Evolutionary conservation across 176 grass and related monocot species (phyloP), one percentile per base, ranked within the genome.

Genomic region (Triticum dicoccoides): DNA sequence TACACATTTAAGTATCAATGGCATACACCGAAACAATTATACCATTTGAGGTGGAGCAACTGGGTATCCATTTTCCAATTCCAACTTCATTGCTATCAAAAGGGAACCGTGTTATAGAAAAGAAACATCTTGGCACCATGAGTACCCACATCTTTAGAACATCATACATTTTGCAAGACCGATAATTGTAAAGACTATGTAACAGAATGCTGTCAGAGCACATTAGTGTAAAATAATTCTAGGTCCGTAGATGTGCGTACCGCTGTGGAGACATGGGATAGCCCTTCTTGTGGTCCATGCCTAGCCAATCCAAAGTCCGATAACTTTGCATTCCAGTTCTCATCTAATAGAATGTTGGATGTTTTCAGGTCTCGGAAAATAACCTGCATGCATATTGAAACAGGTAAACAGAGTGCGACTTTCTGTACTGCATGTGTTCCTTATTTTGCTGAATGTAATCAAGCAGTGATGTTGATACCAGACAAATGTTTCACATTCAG

Each of bases 231-330:
- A 82, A 67, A 69, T 30, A 25, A 73, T 4, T 76, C 15, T 52
- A 20, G 1, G 21, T n/a, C 6, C 30, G 12, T 72, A 61, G 56
- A 38, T 34, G 11, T 83, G 33, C 90, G 61, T 91, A 99, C 97
- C 77, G 94, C 97, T 80, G 97, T 99, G 70, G 97, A 96, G 63
- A 99, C 94, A 82, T 99, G 97, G 68, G 92, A 96, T 41, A 99
- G 45, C 83, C 97, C 97, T 91, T 99, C 97, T 0, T 88, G 34
- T 44, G 97, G 97, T 81, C 97, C 97, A 85, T 99, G 97, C 86
- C 97, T 97, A 80, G 97, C 97, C 81, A 99, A 92, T 37, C 97
- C 97, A 58, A 99, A 99, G 86, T 99, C 97, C 3, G 97, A 99
- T 69, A 99, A 83, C 76, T 99, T 99, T 34, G 97, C 97, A n/a